Percentiles rank a stretch among this genome's conserved stretches.
phyloP scores from a whole-genome alignment of 2,329 filamentous ascomycete genomes.

The Neurospora sp. region DNA sequence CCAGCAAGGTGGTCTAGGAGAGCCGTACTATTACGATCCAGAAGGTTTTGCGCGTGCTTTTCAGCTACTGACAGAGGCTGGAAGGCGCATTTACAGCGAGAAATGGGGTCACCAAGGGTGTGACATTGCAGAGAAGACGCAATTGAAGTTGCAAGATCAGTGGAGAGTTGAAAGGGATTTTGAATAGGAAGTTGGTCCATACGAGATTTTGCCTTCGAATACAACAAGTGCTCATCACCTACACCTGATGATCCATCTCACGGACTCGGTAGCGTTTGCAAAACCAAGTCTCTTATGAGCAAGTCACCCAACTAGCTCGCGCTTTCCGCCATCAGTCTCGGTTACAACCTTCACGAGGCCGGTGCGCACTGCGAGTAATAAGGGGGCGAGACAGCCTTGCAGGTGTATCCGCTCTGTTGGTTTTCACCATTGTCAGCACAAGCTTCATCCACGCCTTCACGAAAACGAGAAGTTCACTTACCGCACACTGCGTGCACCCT shows the following conservation, averaged over 20 bases:
- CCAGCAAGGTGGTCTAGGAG: constrained; percentile 37
- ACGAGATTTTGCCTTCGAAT: not conserved
- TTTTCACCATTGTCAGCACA: not conserved
- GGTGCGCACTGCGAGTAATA: constrained; percentile 19
- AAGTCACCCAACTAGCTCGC: too few species aligned
- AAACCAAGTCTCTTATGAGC: not conserved
- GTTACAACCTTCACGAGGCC: not conserved
- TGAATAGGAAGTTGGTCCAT: not conserved
- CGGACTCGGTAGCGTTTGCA: not conserved
- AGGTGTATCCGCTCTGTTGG: constrained; percentile 14
- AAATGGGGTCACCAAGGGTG: constrained; percentile 39
- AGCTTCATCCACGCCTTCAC: not conserved
- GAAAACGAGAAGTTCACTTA: constrained; percentile 8
- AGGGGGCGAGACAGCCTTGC: constrained; percentile 18
- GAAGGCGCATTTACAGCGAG: constrained; percentile 27
- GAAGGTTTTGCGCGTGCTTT: constrained; percentile 31
- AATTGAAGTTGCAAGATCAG: constrained; percentile 31
- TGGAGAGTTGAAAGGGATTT: constrained; percentile 34
- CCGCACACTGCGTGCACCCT: constrained; percentile 17
- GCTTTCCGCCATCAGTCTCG: not conserved
- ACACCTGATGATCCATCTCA: not conserved
- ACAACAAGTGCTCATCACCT: not conserved
- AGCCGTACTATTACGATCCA: constrained; percentile 39
- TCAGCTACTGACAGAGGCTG: constrained; percentile 31
- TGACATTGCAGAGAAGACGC: constrained; percentile 27